Percentiles rank a stretch among this genome's conserved stretches.
Conservation (phyloP, 73 alveolate genomes). For the Paramecium sexaurelia region DNA sequence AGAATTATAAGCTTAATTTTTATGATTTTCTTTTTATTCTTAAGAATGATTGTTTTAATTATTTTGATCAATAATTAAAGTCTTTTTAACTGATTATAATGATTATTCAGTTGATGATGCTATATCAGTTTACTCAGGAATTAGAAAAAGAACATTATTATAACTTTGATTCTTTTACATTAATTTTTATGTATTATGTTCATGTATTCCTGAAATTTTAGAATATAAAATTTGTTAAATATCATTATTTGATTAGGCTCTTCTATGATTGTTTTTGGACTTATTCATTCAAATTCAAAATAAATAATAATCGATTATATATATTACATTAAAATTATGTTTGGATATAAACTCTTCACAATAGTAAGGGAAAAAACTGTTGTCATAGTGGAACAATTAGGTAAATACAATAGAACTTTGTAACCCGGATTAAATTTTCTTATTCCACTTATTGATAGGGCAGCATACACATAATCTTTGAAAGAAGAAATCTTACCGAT, state of each 20-base stretch:
- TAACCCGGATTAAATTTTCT: conserved; percentile 90
- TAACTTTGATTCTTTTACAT: background rate
- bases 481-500: conserved; percentile 85
- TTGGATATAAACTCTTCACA: conserved; percentile 68
- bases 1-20: background rate
- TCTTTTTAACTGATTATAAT: background rate
- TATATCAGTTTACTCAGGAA: background rate
- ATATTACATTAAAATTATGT: background rate
- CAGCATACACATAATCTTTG: conserved; percentile 83
- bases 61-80: background rate
- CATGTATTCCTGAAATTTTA: background rate
- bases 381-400: conserved; percentile 89
- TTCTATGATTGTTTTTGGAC: background rate
- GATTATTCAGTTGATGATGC: conserved; percentile 22
- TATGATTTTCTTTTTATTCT: background rate
- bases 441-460: conserved; percentile 82
- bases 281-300: conserved; percentile 32
- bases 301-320: background rate
- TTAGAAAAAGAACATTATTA: background rate
- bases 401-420: conserved; percentile 83
- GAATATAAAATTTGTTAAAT: background rate
- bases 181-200: background rate
- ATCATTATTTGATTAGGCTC: conserved; percentile 11
- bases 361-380: conserved; percentile 92
- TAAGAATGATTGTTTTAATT: background rate